Evolutionary conservation across 1,139 yeast genomes (phyloP), one percentile per base, ranked within the genome.

Genomic region (Sugiyamaella grinbergsii): DNA sequence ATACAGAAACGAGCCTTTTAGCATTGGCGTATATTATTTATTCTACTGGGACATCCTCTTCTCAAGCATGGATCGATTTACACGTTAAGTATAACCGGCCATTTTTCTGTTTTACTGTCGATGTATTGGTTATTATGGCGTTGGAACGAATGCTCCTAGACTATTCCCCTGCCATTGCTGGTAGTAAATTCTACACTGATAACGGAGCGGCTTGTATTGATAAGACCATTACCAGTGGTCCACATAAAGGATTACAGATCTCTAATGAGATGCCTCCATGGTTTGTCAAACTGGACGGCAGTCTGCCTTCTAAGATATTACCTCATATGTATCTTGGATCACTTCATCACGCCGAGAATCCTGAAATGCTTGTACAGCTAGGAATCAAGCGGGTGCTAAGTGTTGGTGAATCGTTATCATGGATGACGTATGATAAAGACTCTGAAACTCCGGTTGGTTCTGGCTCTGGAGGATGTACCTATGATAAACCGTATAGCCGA

Each of bases 251-350:
- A 13, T 32, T 28, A 5, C 47, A 47, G 26, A 22, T 42, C 45
- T 10, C 58, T 57, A 32, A 16, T 19, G 48, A 46, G 16, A 23
- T 37, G 31, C 53, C 54, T n/a, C 29, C 54, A 10, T 71, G 75
- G 75, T 68, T 70, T 43, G 50, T 53, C 18, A 51, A 54, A 26
- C 54, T 68, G 44, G 71, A 70, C 54, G 93, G 93, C 0, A 78
- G 85, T 7, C 65, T 85, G 24, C 94, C 94, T 1, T 82, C 89
- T 0, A 74, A 87, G 49, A 83, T 93, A 2, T 69, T 91, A 46
- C 88, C 94, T 0, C 93, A 91, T 67, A 68, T 93, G 60, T 93
- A 90, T 64, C 73, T 93, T 51, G 98, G 98, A 0, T 85, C 95
- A 1, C 72, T 90, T 48, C 78, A 72, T 45, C 97, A 93, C 69